Evolutionary conservation across 495 filamentous ascomycete genomes (phyloP).

Genomic region (Penicillium egyptiacum): DNA sequence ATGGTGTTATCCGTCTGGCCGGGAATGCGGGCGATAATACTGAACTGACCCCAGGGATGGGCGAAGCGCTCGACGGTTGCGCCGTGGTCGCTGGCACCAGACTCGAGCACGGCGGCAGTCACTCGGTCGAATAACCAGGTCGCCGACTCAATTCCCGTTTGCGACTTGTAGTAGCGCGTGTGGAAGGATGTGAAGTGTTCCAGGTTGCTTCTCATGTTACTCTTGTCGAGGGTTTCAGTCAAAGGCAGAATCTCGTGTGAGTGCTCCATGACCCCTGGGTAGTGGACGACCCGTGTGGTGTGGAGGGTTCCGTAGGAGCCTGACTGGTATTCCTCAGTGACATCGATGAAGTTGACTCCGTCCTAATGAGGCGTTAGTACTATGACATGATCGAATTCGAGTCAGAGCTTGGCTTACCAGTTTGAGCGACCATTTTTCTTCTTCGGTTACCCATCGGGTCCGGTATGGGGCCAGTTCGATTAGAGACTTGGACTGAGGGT

Average conservation of each 20-base stretch:
- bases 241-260: conserved; percentile 67
- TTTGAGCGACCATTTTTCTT: conserved; percentile 89
- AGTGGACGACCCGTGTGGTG: conserved; percentile 44
- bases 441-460: conserved; percentile 83
- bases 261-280: conserved; percentile 66
- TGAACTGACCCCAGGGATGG: conserved; percentile 88
- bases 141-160: conserved; percentile 81
- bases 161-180: conserved; percentile 88
- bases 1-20: conserved; percentile 83
- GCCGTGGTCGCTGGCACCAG: conserved; percentile 67
- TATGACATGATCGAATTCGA: background rate
- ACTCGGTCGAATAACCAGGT: conserved; percentile 83
- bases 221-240: conserved; percentile 66
- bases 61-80: conserved; percentile 70
- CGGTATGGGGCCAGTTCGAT: conserved; percentile 88
- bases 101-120: conserved; percentile 63
- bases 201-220: conserved; percentile 75
- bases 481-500: conserved; percentile 58
- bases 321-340: conserved; percentile 62
- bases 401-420: conserved; percentile 55
- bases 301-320: conserved; percentile 36
- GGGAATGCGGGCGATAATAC: conserved; percentile 89
- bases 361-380: conserved; percentile 49
- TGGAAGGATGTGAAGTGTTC: conserved; percentile 77
- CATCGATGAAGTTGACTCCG: conserved; percentile 90